phyloP scores from a whole-genome alignment of 2,329 filamentous ascomycete genomes.

The Aureobasidium sp. region DNA sequence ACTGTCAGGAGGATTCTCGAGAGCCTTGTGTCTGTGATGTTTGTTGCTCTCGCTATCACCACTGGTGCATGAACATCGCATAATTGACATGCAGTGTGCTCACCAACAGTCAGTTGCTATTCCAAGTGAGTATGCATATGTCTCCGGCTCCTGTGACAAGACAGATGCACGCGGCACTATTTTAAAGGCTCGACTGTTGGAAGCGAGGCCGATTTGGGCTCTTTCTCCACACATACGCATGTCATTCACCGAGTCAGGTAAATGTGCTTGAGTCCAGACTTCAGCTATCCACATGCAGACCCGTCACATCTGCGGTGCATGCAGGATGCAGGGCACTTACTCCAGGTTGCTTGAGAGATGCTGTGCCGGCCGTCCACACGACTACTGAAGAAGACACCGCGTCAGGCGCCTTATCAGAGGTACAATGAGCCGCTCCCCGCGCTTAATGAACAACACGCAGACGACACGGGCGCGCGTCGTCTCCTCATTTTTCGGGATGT shows the following conservation, averaged over 20 bases:
- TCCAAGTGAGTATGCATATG: background rate
- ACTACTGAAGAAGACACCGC: background rate
- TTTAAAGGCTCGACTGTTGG: background rate
- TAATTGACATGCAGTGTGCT: slow-evolving; percentile 1
- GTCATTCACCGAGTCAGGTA: slow-evolving; percentile 1
- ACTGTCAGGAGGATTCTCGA: background rate
- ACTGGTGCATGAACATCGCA: slow-evolving; percentile 3
- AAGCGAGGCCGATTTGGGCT: background rate
- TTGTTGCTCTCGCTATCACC: background rate
- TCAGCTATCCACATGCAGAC: slow-evolving; percentile 1
- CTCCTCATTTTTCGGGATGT: background rate
- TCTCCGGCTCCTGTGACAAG: background rate
- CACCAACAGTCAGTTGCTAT: background rate
- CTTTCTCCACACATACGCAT: slow-evolving; percentile 9
- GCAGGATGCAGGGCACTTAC: slow-evolving; percentile 7
- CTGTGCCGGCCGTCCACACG: background rate
- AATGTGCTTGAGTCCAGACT: background rate
- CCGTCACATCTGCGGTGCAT: slow-evolving; percentile 7
- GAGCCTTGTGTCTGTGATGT: background rate
- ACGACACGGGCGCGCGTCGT: background rate
- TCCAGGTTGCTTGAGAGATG: background rate
- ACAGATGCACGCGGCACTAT: background rate
- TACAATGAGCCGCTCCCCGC: background rate
- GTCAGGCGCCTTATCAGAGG: background rate
- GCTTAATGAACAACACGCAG: background rate